Base-by-base conservation (phyloP, 192 early-diverging fungal genomes). In the Coemansia sp. region DNA sequence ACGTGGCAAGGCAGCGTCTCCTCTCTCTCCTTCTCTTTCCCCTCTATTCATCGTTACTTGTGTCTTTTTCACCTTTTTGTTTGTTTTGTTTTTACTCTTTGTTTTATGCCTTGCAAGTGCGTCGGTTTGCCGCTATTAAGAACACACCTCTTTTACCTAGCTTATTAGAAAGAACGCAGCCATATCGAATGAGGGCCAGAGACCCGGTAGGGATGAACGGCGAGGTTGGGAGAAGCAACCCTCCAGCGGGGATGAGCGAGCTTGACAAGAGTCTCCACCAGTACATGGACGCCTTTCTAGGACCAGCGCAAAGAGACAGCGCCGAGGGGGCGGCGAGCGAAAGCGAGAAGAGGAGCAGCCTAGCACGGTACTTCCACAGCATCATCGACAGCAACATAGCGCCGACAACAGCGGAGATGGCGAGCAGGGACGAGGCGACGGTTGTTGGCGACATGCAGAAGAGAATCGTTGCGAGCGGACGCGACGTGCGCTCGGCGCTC, bases 201-300 rank as follows among this genome's bases (percentile, higher is more conserved):
- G 32, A 32, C 32, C 32, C 32, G 2, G 32, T 32, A 32, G 32
- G 32, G 32, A 32, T 32, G 32, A 32, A 32, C 32, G 32, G 32
- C 32, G 32, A 32, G 32, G 32, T 32, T 2, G 32, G 32, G 32
- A 32, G 32, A 32, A 32, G 32, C 32, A 50, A 50, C n/a, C n/a
- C 16, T 15, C 19, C 56, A 13, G 26, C 44, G 23, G 26, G 8
- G 42, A 61, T 64, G 58, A 42, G 70, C 11, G 75, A 71, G 41
- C 75, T 83, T 39, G 68, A 77, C 68, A 54, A 52, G 13, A 65
- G 69, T 57, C 80, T 83, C 39, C 50, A 66, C 66, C 56, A 61
- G 26, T 83, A 83, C 67, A 71, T 71, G 19, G 75, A 76, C 45
- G 65, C 80, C n/a, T 83, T 83, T 56, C 60, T 83, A 18, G 69